A percentile compares a stretch with the other conserved stretches of the same genome.
phyloP scores from a whole-genome alignment of 73 alveolate species.

The Loxodes magnus region DNA sequence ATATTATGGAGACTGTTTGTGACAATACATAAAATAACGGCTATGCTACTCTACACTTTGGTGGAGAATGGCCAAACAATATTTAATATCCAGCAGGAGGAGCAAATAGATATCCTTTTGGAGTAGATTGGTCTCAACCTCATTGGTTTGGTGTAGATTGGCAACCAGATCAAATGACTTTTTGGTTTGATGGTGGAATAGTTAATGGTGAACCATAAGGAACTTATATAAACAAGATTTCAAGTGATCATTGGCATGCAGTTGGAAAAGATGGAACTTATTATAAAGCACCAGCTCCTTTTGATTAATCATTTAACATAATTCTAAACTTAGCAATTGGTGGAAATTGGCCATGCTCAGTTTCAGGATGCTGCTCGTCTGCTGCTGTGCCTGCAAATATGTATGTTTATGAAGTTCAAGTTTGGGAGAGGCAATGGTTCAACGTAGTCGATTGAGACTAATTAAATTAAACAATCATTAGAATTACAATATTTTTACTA shows the following conservation, averaged over 20 bases:
- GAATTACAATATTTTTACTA: no score
- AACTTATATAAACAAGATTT: neutral
- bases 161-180: constrained; percentile 5
- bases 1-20: constrained; percentile 8
- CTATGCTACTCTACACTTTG: constrained; percentile 1
- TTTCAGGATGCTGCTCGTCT: constrained; percentile 1
- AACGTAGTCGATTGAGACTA: no score
- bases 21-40: neutral
- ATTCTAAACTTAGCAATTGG: constrained; percentile 5
- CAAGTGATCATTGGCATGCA: constrained; percentile 7
- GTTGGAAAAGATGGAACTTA: neutral
- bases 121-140: constrained; percentile 6
- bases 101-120: constrained; percentile 7
- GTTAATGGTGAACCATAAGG: constrained; percentile 1
- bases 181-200: constrained; percentile 12
- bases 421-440: no score
- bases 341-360: constrained; percentile 5
- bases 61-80: constrained; percentile 5
- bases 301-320: neutral
- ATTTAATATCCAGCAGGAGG: constrained; percentile 1
- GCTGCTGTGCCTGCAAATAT: neutral
- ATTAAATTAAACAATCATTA: no score
- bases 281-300: constrained; percentile 4
- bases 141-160: constrained; percentile 12
- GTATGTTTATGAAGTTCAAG: neutral